These are phyloP conservation scores for Metarhizium guizhouense DNA, from an alignment of 2,329 filamentous ascomycete genomes.

Conservation along the genomic window DNA sequence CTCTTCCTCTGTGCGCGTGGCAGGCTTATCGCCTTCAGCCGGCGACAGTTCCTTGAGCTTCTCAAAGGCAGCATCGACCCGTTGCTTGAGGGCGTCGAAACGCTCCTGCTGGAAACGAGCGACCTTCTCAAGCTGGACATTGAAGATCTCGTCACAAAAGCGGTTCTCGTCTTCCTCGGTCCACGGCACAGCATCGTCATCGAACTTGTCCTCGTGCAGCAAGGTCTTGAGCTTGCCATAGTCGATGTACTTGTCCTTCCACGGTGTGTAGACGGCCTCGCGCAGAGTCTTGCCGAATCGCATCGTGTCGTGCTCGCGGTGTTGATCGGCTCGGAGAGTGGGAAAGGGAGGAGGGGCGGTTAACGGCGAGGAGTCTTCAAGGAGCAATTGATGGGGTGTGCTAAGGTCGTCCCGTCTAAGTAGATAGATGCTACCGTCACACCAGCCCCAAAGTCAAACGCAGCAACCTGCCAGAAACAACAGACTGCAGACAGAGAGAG, in stretches of 20 bases:
- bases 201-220: constrained; percentile 63
- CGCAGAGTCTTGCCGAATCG: constrained; percentile 87
- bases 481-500: neutral
- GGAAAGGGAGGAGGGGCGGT: neutral
- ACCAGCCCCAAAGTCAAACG: neutral
- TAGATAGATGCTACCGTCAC: neutral
- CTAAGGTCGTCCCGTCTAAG: neutral
- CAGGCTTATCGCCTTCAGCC: constrained; percentile 23
- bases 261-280: constrained; percentile 71
- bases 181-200: constrained; percentile 62
- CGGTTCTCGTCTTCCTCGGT: constrained; percentile 87
- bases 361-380: neutral
- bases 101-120: constrained; percentile 78
- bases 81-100: constrained; percentile 48
- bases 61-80: constrained; percentile 49
- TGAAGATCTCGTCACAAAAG: constrained; percentile 93
- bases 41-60: constrained; percentile 73
- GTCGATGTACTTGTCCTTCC: constrained; percentile 92
- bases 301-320: constrained; percentile 45
- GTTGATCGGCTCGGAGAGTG: neutral
- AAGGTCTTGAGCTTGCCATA: constrained; percentile 88
- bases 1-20: constrained; percentile 36
- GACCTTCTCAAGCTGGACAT: constrained; percentile 91
- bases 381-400: neutral
- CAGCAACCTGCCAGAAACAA: neutral